Evolutionary conservation across 345 rosid species (phyloP).

Genomic region (Lepidium aucheri): DNA sequence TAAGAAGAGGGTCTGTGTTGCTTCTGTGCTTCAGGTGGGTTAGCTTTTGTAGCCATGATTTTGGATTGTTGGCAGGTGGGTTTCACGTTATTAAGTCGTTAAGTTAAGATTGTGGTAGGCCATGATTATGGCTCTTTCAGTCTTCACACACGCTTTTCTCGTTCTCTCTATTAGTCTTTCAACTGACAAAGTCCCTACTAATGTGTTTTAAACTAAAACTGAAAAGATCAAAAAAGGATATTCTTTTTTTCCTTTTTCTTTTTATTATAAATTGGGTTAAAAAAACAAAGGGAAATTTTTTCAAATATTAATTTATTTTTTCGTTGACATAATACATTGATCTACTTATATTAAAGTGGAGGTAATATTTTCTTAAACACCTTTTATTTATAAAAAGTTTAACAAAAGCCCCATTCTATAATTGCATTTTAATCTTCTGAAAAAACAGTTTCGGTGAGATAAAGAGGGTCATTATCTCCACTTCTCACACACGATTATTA

Average conservation of each 20-base stretch:
- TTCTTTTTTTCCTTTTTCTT: background rate
- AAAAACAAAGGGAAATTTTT: too few relatives aligned
- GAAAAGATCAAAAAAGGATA: background rate
- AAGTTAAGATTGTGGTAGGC: constrained; percentile 4
- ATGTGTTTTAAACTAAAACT: background rate
- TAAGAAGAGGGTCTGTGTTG: background rate
- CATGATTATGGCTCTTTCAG: background rate
- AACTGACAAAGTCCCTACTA: constrained; percentile 5
- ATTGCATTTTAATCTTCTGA: too few relatives aligned
- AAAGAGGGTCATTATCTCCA: too few relatives aligned
- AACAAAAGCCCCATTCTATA: too few relatives aligned
- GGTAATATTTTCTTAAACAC: too few relatives aligned
- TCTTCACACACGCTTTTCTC: background rate
- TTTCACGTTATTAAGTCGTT: constrained; percentile 8
- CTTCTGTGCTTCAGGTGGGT: background rate
- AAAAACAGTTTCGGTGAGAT: too few relatives aligned
- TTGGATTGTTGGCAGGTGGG: constrained; percentile 7
- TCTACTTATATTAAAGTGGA: too few relatives aligned
- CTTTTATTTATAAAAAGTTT: too few relatives aligned
- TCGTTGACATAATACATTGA: too few relatives aligned
- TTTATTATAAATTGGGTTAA: background rate
- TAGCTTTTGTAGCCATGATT: constrained; percentile 11
- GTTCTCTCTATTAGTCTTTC: background rate
- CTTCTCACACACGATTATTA: too few relatives aligned
- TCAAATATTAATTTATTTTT: too few relatives aligned